Evolutionary conservation across 371 early-diverging fungal species (phyloP).

Genomic region (Catenaria anguillulae): DNA sequence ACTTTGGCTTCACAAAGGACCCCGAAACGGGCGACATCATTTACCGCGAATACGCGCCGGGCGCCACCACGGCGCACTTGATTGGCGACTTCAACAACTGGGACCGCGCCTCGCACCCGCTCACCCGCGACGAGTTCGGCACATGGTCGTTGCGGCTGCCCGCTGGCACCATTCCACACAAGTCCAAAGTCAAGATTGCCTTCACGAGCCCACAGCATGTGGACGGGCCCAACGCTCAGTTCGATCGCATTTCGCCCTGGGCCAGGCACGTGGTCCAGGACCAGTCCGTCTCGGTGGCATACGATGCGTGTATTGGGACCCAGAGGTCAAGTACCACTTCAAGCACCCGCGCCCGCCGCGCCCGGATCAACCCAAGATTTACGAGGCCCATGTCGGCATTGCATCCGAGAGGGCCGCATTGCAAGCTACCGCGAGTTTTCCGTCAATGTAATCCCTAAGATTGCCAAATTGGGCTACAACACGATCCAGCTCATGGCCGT

Average conservation of each 20-base stretch:
- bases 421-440: conserved; percentile 79
- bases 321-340: conserved; percentile 47
- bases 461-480: conserved; percentile 80
- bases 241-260: conserved; percentile 85
- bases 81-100: conserved; percentile 90
- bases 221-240: conserved; percentile 43
- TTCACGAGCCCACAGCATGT: too few species aligned
- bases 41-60: conserved; percentile 92
- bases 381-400: conserved; percentile 94
- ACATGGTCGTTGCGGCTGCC: conserved; percentile 58
- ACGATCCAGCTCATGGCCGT: conserved; percentile 92
- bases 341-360: conserved; percentile 49
- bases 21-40: conserved; percentile 35
- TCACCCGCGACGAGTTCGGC: conserved; percentile 63
- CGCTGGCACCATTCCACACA: conserved; percentile 63
- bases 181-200: conserved; percentile 73
- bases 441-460: conserved; percentile 67
- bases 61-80: conserved; percentile 56
- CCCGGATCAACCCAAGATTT: conserved; percentile 56
- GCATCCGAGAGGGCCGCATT: conserved; percentile 66
- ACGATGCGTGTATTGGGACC: conserved; percentile 92
- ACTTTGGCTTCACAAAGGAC: not conserved
- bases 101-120: conserved; percentile 54
- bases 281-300: conserved; percentile 53
- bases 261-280: conserved; percentile 74